Evolutionary conservation across 805 yeast species (phyloP), one percentile per base, ranked within the genome.

Genomic region (Brettanomyces custersianus): DNA sequence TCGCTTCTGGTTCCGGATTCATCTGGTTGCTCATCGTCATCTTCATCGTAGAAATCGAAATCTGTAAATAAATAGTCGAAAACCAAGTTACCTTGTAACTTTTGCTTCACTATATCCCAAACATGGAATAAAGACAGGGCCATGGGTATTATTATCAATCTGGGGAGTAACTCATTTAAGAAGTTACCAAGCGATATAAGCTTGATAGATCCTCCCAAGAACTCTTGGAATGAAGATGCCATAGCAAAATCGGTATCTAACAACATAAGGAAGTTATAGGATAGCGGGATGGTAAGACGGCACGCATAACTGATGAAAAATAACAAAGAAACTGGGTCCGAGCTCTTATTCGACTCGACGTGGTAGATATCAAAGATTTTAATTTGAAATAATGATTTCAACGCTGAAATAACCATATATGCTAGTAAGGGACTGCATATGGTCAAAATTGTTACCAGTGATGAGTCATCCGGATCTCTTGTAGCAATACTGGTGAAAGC

Each of bases 241-340:
- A 46, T 39, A 9, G 57, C 45, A 22, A 50, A 42, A 5, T 46
- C 35, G 2, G 51, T 33, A 33, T 74, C 66, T 39, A 80, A 68
- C 36, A 85, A 62, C 34, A 82, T 80, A 38, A 84, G 55, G 51
- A 81, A 85, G 57, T 85, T 85, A 59, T 80, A 85, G 19, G 84
- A 75, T 42, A 85, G 63, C 9, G 95, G 95, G 10, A 85, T 77
- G 0, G 94, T 82, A 52, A 85, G 62, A 43, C 95, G 74, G 35
- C 88, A 80, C 15, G 84, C 77, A 48, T 85, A 84, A 48, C 82
- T 80, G 16, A 87, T 75, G 54, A 82, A 85, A 52, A 84, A 85
- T 23, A 84, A 67, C 17, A 81, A 70, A 12, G 85, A 76, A 0
- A 83, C 80, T 0, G 84, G 80, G 51, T 80, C 90, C 0, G 90